Conservation (phyloP, 2,329 filamentous ascomycete species). For the Ambrosiella xylebori region DNA sequence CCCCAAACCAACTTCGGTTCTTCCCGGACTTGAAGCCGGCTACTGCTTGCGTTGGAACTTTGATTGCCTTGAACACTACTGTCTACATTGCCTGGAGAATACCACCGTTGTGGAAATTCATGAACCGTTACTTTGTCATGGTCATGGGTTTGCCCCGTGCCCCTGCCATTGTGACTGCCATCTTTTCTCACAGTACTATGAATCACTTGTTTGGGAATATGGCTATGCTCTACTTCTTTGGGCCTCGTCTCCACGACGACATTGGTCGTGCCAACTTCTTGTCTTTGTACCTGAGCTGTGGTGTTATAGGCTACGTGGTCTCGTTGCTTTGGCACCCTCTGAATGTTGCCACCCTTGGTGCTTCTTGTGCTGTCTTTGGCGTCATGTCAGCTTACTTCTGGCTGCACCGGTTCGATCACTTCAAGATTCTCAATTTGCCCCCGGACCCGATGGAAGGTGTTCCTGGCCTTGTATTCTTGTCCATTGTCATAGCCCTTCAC, state of each 20-base stretch:
- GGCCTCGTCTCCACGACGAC: slow-evolving; percentile 50
- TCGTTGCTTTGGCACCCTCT: slow-evolving; percentile 36
- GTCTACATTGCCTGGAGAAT: slow-evolving; percentile 43
- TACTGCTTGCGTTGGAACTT: slow-evolving; percentile 42
- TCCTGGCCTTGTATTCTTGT: slow-evolving; percentile 36
- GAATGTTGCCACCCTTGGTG: slow-evolving; percentile 41
- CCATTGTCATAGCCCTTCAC: slow-evolving; percentile 33
- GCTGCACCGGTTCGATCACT: slow-evolving; percentile 37
- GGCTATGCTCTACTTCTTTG: slow-evolving; percentile 47
- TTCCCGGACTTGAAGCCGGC: slow-evolving; percentile 45
- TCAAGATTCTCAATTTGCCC: slow-evolving; percentile 40
- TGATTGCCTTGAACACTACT: slow-evolving; percentile 42
- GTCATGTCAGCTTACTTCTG: slow-evolving; percentile 45
- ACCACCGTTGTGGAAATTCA: slow-evolving; percentile 44
- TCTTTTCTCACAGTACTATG: slow-evolving; percentile 51
- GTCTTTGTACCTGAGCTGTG: slow-evolving; percentile 45
- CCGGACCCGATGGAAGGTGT: slow-evolving; percentile 34
- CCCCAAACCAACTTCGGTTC: slow-evolving; percentile 27
- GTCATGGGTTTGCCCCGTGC: slow-evolving; percentile 48
- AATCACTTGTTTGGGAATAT: slow-evolving; percentile 49
- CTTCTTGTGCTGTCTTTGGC: slow-evolving; percentile 47
- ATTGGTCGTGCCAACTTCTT: slow-evolving; percentile 52
- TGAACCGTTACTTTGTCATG: slow-evolving; percentile 54
- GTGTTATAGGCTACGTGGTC: slow-evolving; percentile 39
- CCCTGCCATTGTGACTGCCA: slow-evolving; percentile 41